These are phyloP conservation scores for Carex cristatella DNA, from an alignment of 176 grass and related monocot genomes.

Conservation along the genomic window DNA sequence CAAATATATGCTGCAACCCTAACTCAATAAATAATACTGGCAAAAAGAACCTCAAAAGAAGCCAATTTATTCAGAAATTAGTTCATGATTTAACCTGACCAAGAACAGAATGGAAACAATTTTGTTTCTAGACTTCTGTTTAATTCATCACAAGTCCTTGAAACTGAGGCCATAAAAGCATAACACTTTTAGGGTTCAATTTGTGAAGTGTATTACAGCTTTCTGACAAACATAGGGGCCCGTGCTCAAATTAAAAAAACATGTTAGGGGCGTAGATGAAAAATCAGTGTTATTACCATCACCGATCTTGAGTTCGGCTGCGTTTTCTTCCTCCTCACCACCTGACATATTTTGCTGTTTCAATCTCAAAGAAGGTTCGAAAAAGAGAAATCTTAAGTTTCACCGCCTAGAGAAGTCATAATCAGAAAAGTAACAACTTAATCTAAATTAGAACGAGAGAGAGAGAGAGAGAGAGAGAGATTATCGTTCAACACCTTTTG, in stretches of 20 bases:
- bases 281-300: conserved; percentile 34
- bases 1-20: not conserved
- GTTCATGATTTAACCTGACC: not conserved
- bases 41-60: not conserved
- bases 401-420: not conserved
- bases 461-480: too few species aligned
- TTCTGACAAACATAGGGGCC: not conserved
- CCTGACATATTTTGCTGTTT: conserved; percentile 41
- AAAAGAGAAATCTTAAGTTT: not conserved
- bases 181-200: not conserved
- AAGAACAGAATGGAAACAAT: not conserved
- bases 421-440: not conserved
- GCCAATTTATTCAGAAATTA: not conserved
- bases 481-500: too few species aligned
- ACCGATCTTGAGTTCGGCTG: conserved; percentile 90
- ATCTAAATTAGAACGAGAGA: not conserved
- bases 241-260: not conserved
- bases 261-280: not conserved
- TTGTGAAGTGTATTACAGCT: not conserved
- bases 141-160: too few species aligned
- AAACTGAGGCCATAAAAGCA: not conserved
- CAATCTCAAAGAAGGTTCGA: not conserved
- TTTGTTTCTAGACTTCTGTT: not conserved
- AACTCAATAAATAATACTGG: not conserved
- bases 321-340: conserved; percentile 91